Base-by-base conservation (phyloP, 1,139 yeast species). In the Geotrichum aggregatum region DNA sequence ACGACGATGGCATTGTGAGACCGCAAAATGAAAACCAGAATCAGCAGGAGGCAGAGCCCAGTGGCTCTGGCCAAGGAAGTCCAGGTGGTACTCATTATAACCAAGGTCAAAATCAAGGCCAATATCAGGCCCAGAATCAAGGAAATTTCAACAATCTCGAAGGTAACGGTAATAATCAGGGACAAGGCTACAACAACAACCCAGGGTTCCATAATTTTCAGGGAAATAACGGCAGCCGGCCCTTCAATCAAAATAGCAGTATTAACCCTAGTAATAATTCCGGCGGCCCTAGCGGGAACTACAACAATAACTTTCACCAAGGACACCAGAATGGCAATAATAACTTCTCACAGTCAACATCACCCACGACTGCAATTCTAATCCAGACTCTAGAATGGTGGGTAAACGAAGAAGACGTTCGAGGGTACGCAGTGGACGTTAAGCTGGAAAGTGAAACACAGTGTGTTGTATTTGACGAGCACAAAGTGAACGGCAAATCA, bases 401-500 rank as follows among this genome's bases (percentile, higher is more conserved):
- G 68, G 60, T 61, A 5, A 61, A 58, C 11, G 70, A 66, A 49
- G 70, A 66, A 45, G 67, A 66, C n/a, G 63, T 66, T 10, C 59
- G 70, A 11, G 66, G 64, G 2, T 64, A 66, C 61, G 64, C 62
- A 0, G 67, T 61, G 8, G 63, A 58, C 30, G 60, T 62, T 8
- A 57, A 54, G 10, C 50, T 47, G 10, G 69, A 65, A 40, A 54
- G 53, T 7, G 57, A 57, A 19, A 47, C 67, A 13, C 59, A 57
- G 42, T 55, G 52, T 13, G 62, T 66, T 1, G 57, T 66, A 2
- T 66, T 66, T 50, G 66, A 65, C 46, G 70, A 66, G 36, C 65
- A 65, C 51, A 66, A 65, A 52, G 62, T 65, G 22, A 66, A 66
- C 48, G 68, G 70, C 36, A 65, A 65, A 47, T 66, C 70, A 24